These are phyloP conservation scores for Penicillium sp. DNA, from an alignment of 2,329 filamentous ascomycete species.

Conservation along the genomic window DNA sequence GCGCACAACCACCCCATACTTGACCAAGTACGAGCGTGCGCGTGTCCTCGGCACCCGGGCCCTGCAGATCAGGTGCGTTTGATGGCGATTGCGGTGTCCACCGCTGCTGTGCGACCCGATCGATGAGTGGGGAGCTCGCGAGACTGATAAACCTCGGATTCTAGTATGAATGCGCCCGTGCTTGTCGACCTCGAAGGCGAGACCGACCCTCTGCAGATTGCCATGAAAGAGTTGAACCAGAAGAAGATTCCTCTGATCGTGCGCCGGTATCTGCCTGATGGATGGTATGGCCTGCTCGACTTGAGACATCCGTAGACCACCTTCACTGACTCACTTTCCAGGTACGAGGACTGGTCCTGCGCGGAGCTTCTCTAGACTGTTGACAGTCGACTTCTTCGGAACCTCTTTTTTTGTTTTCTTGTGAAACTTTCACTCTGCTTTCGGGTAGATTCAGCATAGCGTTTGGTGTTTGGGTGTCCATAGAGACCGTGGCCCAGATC, in stretches of 20 bases:
- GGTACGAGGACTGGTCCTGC: conserved; percentile 98
- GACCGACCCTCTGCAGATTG: conserved; percentile 95
- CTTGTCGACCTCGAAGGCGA: conserved; percentile 95
- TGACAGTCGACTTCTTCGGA: conserved; percentile 10
- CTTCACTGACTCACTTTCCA: conserved; percentile 30
- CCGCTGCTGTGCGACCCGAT: conserved; percentile 41
- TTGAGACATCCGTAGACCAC: conserved; percentile 1
- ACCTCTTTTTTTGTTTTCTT: not conserved
- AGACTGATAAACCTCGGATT: not conserved
- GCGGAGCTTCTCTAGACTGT: conserved; percentile 69
- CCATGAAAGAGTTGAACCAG: conserved; percentile 92
- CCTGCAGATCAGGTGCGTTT: conserved; percentile 80
- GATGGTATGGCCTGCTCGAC: conserved; percentile 61
- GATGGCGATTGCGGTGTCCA: conserved; percentile 28
- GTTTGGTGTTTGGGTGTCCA: conserved; percentile 37
- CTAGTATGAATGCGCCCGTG: conserved; percentile 93
- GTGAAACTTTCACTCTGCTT: conserved; percentile 16
- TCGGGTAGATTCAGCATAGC: conserved; percentile 34
- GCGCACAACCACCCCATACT: conserved; percentile 90
- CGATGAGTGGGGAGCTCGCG: not conserved
- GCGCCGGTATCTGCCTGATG: conserved; percentile 90
- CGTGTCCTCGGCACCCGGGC: conserved; percentile 89
- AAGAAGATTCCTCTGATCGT: conserved; percentile 98
- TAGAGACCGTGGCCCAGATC: conserved; percentile 18
- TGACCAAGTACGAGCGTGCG: conserved; percentile 98